phyloP scores from a whole-genome alignment of 768 basidiomycete genomes.

The Paxillus ammoniavirescens region DNA sequence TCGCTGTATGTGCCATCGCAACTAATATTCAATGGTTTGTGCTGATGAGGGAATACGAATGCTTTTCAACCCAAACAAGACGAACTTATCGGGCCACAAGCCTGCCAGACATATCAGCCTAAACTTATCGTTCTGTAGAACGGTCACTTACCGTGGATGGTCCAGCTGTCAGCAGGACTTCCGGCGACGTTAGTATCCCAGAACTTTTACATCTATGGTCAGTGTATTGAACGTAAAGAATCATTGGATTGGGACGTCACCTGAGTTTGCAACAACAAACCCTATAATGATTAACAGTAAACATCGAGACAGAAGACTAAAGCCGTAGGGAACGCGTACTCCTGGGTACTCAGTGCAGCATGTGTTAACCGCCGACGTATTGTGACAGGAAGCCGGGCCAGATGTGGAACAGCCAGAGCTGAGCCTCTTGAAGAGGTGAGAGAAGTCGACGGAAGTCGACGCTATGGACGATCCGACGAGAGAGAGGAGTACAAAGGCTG shows the following conservation, averaged over 20 bases:
- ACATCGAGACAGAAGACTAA: not conserved
- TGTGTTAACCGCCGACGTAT: constrained; percentile 41
- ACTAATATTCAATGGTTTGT: constrained; percentile 30
- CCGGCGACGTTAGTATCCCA: constrained; percentile 68
- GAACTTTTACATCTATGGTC: constrained; percentile 43
- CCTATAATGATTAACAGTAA: constrained; percentile 35
- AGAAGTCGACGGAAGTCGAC: constrained; percentile 13
- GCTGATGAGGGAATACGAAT: not conserved
- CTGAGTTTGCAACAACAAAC: constrained; percentile 58
- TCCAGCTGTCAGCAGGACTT: constrained; percentile 69
- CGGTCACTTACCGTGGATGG: constrained; percentile 60
- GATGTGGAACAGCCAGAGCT: constrained; percentile 54
- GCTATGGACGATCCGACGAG: constrained; percentile 18
- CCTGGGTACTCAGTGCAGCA: constrained; percentile 72
- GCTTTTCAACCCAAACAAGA: not conserved
- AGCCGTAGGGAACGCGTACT: constrained; percentile 34
- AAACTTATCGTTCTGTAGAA: not conserved
- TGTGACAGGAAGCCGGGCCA: constrained; percentile 54
- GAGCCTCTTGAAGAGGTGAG: constrained; percentile 32
- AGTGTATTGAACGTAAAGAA: not conserved
- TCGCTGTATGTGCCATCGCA: constrained; percentile 47
- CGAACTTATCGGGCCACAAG: constrained; percentile 65
- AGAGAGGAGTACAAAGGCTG: constrained; percentile 19
- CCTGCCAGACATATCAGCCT: constrained; percentile 35
- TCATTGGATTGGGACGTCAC: constrained; percentile 20